Evolutionary conservation across 192 early-diverging fungal genomes (phyloP), one percentile per base, ranked within the genome.

Genomic region (Backusella macrospora): DNA sequence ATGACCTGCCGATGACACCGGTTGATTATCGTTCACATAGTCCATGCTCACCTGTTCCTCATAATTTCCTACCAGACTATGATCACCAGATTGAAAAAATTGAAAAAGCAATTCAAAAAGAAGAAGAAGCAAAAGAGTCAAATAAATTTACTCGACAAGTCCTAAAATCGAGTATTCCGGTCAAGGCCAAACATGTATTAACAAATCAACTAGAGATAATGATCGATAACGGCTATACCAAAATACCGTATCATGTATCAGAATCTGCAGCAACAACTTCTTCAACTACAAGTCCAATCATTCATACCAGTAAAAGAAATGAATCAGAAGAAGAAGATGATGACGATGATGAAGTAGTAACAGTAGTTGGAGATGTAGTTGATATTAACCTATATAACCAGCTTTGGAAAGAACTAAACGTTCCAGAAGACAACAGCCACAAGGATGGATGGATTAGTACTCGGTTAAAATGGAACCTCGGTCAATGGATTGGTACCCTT

Each of bases 401-500:
- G 10, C 52, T 59, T 4, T 59, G 52, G 52, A 23, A 23, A 26
- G 52, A 59, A 10, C 1, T 46, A 3, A 14, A 46, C 10, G 42
- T 43, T 2, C 9, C 10, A 46, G 14, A 12, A 9, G 10, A 21
- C 5, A 49, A 8, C 7, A n/a, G n/a, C n/a, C n/a, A n/a, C n/a
- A 49, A 18, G 6, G 52, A 59, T 21, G 12, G 26, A 59, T 59
- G 52, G 52, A 26, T 34, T 34, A 34, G 29, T 8, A 14, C 44
- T 68, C 42, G 43, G 26, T 5, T 68, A 16, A 68, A 68, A 68
- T 68, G 67, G 67, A 68, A 47, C 15, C 26, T 68, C 8, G 23
- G 67, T 47, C 67, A 68, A 46, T 47, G 42, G 67, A 21, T 68
- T 12, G 44, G 67, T 16, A 68, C 64, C 0, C 15, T 65, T 9